Evolutionary conservation across 306 rosid genomes (phyloP), one percentile per base, ranked within the genome.

Genomic region (Quercus agrifolia): DNA sequence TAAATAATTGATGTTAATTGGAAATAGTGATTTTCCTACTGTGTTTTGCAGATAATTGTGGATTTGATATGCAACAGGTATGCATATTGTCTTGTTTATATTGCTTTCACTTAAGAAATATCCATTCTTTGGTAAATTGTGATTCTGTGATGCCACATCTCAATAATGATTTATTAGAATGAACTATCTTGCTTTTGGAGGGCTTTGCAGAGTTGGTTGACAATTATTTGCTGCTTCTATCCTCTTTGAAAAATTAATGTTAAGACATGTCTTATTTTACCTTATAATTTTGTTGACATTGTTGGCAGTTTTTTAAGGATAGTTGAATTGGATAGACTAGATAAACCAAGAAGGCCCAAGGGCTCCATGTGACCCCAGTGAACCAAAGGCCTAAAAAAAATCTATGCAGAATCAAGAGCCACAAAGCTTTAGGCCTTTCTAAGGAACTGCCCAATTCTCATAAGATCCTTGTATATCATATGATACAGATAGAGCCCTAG

Each of bases 1-100:
- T 1, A 38, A 38, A 5, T 19, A 5, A 56, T 70, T 70, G 77
- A 67, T 33, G 15, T 33, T 17, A 64, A 33, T 33, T 67, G n/a
- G 51, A 31, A 61, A 20, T 18, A 44, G 44, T 13, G 66, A 30
- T 41, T 41, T 73, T 77, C 27, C 33, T 64, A 20, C 15, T 66
- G 23, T 66, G 49, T 67, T 49, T 63, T 89, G 95, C 97, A 94
- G 99, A 86, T 66, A 78, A 76, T 73, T 92, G 90, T 20, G 92
- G 97, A 70, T 87, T 90, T 72, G 91, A 94, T 83, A 88, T 90
- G 93, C 84, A 86, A 74, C 89, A 92, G 97, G 97, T 92, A 92
- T 33, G 62, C 41, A 74, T 58, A 64, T 31, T 55, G 33, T 51
- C 68, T 46, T 33, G 44, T 83, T 78, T 77, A 27, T 62, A 77